Base-by-base conservation (phyloP, 1,284 basidiomycete species). In the Trametes hirsuta region DNA sequence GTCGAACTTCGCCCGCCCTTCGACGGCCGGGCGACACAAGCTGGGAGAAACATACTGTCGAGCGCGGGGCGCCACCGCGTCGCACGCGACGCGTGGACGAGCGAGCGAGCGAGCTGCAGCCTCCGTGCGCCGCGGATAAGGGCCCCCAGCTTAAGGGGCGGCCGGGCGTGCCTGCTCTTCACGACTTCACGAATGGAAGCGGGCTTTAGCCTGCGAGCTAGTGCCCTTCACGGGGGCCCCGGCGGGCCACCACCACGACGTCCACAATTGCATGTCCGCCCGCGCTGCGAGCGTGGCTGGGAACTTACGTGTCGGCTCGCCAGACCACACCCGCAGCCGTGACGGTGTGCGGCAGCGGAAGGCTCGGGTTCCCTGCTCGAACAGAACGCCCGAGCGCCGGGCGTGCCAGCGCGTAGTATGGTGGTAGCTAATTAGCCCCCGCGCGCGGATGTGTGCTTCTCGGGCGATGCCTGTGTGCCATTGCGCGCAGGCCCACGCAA, bases 261-360 rank as follows among this genome's bases (percentile, higher is more conserved):
- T 37, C 24, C 51, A 21, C 50, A 58, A 49, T 53, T 40, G 22
- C 47, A 48, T 35, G 47, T 39, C 39, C 15, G 48, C 48, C 41
- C 12, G 46, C 52, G 55, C 55, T 37, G 52, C 45, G 45, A 37
- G 55, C 49, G 24, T 46, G 62, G 47, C 58, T 64, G 46, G 52
- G 41, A 58, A 52, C 53, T 64, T 60, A 61, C 62, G 58, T 64
- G 39, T 51, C 41, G 11, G n/a, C 15, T 42, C 41, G 41, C 47
- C 21, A 22, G 30, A 18, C 18, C 18, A 18, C 18, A 25, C 59
- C 35, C 34, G 49, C 58, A n/a, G 25, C 45, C 25, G 18, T 11
- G 46, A 34, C 15, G 34, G 53, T 22, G 10, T 24, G 37, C 39
- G 35, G 37, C 46, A 41, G 53, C 58, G 58, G 50, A 25, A 30